Conservation (phyloP, 148 eudicot species). For the Fallopia convolvulus region DNA sequence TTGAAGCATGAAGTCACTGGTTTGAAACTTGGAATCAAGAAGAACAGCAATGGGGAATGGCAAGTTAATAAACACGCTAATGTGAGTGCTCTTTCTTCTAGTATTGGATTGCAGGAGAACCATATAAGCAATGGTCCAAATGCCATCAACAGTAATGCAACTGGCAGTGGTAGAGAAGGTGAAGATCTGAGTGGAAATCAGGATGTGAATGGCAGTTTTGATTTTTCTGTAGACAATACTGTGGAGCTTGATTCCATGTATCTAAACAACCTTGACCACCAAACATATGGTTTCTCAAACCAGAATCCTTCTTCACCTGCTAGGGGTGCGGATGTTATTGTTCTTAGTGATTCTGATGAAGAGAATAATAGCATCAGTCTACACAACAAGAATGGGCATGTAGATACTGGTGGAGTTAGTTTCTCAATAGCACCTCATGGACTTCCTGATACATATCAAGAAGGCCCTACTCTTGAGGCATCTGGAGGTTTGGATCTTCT, state of each 20-base stretch:
- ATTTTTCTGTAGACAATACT: conserved; percentile 35
- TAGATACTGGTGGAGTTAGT: conserved; percentile 24
- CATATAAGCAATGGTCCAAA: conserved; percentile 26
- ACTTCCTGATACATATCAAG: conserved; percentile 53
- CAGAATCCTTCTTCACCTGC: conserved; percentile 28
- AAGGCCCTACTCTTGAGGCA: conserved; percentile 43
- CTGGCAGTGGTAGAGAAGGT: conserved; percentile 57
- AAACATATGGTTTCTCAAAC: conserved; percentile 24
- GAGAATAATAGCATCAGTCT: conserved; percentile 29
- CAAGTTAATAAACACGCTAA: conserved; percentile 46
- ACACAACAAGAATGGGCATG: conserved; percentile 17
- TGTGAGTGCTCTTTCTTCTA: conserved; percentile 31
- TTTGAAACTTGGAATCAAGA: conserved; percentile 55
- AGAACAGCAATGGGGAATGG: conserved; percentile 53
- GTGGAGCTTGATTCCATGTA: conserved; percentile 48
- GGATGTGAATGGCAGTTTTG: conserved; percentile 36
- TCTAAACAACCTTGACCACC: conserved; percentile 41
- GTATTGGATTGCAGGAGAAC: conserved; percentile 28
- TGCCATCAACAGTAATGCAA: conserved; percentile 59
- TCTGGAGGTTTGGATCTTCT: conserved; percentile 61
- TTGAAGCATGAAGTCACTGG: conserved; percentile 43
- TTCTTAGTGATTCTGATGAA: conserved; percentile 80
- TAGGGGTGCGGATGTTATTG: conserved; percentile 42
- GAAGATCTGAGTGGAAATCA: conserved; percentile 61
- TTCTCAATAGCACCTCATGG: conserved; percentile 36